A percentile compares a stretch with the other conserved stretches of the same genome.
Evolutionary conservation across 176 grass and related monocot genomes (phyloP).

Genomic region (Areca catechu): DNA sequence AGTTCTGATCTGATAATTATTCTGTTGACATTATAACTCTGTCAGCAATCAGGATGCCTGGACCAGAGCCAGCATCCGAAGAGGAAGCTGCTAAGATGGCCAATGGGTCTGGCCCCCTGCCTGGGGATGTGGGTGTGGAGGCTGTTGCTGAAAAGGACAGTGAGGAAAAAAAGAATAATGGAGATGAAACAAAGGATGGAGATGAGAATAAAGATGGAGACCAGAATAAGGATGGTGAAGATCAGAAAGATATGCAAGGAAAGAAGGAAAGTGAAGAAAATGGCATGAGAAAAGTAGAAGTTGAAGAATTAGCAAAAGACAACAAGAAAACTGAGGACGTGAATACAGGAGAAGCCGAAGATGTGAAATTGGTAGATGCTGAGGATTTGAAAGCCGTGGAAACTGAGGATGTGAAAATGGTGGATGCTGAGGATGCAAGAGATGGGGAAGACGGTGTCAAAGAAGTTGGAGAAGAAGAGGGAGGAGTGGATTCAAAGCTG

Average conservation of each 20-base stretch:
- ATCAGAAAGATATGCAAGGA: constrained; percentile 7
- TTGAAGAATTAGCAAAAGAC: neutral
- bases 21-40: too few relatives aligned
- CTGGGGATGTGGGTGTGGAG: constrained; percentile 14
- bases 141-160: constrained; percentile 8
- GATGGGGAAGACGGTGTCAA: neutral
- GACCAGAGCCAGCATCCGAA: constrained; percentile 18
- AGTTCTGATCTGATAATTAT: too few relatives aligned
- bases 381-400: constrained; percentile 32
- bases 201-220: too few relatives aligned
- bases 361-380: constrained; percentile 8
- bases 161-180: constrained; percentile 8
- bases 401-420: constrained; percentile 16
- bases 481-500: neutral
- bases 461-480: constrained; percentile 20
- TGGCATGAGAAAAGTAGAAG: constrained; percentile 7
- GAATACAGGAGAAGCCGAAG: neutral
- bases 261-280: constrained; percentile 26
- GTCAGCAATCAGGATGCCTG: constrained; percentile 7
- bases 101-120: constrained; percentile 27
- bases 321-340: neutral
- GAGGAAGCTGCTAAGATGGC: constrained; percentile 26
- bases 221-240: neutral
- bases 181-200: neutral
- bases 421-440: neutral